Percentiles rank a stretch among this genome's conserved stretches.
Conservation (phyloP, 2,329 filamentous ascomycete genomes). For the Aspergillus novoparasiticus region DNA sequence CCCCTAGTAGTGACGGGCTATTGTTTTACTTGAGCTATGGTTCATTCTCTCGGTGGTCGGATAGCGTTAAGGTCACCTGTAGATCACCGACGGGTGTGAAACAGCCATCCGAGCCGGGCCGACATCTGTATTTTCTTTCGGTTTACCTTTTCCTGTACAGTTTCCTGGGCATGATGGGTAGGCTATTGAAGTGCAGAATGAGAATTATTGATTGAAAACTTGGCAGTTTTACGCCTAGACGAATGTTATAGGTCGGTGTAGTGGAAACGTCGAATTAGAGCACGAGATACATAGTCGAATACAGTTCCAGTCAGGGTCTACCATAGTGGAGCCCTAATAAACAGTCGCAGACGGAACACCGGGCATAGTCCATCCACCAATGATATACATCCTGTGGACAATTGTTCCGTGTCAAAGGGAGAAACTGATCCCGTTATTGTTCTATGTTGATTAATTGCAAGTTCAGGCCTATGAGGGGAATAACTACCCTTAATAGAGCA, state of each 20-base stretch:
- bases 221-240: not conserved
- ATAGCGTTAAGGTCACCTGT: not conserved
- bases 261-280: not conserved
- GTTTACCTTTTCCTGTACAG: too few relatives aligned
- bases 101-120: not conserved
- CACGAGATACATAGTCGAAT: not conserved
- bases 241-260: not conserved
- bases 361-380: conserved; percentile 21
- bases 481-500: not conserved
- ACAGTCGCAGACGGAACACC: not conserved
- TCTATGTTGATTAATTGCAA: conserved; percentile 10
- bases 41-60: not conserved
- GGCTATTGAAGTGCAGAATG: not conserved
- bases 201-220: not conserved
- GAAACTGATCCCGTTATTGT: not conserved
- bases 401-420: conserved; percentile 1
- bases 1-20: not conserved
- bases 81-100: not conserved
- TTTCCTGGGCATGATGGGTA: not conserved
- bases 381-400: conserved; percentile 5
- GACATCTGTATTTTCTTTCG: not conserved
- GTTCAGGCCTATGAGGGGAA: not conserved
- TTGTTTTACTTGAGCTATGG: not conserved
- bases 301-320: not conserved
- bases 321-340: not conserved